Conservation (phyloP, 352 stramenopile genomes). For the Phytophthora palmivora region DNA sequence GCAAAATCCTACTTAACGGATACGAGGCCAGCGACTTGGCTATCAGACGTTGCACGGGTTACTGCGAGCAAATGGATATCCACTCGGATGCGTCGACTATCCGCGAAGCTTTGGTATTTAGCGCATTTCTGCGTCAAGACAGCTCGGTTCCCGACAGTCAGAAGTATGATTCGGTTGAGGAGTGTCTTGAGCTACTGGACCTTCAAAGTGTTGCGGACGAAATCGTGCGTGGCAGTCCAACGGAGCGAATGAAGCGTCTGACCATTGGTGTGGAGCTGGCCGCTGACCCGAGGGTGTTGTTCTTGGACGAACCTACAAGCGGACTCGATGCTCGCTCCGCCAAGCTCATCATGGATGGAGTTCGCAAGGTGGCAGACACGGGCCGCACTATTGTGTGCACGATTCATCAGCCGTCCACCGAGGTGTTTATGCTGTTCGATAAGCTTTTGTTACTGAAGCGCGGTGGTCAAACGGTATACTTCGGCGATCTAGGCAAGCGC, state of each 20-base stretch:
- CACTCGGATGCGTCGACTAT: too few relatives aligned
- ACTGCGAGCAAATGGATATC: too few relatives aligned
- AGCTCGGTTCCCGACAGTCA: conserved; percentile 34
- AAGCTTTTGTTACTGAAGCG: conserved; percentile 88
- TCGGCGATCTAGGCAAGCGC: conserved; percentile 74
- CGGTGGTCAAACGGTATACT: conserved; percentile 83
- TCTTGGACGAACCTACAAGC: conserved; percentile 72
- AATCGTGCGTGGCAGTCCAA: conserved; percentile 47
- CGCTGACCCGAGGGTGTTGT: conserved; percentile 76
- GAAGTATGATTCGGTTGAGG: conserved; percentile 42
- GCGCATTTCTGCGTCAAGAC: conserved; percentile 68
- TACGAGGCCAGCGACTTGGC: too few relatives aligned
- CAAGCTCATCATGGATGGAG: conserved; percentile 80
- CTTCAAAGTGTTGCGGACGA: conserved; percentile 37
- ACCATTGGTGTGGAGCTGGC: conserved; percentile 91
- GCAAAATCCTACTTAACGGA: too few relatives aligned
- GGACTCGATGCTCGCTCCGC: conserved; percentile 57
- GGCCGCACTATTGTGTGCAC: conserved; percentile 88
- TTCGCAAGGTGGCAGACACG: conserved; percentile 57
- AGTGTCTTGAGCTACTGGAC: conserved; percentile 44
- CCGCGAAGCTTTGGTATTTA: conserved; percentile 91
- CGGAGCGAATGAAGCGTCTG: conserved; percentile 53
- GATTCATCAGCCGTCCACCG: conserved; percentile 91
- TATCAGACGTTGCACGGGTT: too few relatives aligned
- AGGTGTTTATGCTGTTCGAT: conserved; percentile 88